Conservation (phyloP, 331 rosid genomes). For the Pyrus hybrid region DNA sequence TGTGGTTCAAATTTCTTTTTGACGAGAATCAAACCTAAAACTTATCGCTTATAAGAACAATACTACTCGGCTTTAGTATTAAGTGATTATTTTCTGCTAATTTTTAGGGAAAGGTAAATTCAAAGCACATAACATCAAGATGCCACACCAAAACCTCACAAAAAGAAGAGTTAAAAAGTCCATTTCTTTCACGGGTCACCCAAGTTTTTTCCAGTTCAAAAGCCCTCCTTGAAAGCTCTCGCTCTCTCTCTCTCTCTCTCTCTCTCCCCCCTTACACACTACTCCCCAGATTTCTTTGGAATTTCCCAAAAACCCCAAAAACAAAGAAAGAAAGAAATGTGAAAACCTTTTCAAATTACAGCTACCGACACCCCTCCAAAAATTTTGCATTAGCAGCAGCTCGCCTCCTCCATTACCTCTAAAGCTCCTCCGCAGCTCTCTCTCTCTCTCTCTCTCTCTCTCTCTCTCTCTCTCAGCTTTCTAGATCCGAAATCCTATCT, state of each 20-base stretch:
- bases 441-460: neutral
- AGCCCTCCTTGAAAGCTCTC: neutral
- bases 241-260: neutral
- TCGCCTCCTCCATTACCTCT: neutral
- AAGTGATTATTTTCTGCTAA: too few relatives aligned
- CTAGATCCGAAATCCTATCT: neutral
- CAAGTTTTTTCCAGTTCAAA: slow-evolving; percentile 16
- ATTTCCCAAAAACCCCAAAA: neutral
- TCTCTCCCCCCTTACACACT: too few relatives aligned
- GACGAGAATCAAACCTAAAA: too few relatives aligned
- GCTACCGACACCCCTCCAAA: slow-evolving; percentile 18
- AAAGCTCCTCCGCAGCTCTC: neutral
- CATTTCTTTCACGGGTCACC: slow-evolving; percentile 30
- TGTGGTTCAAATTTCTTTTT: too few relatives aligned
- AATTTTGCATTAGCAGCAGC: neutral
- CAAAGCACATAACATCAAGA: neutral
- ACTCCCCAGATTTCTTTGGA: neutral
- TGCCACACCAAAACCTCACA: slow-evolving; percentile 19
- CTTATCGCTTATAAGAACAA: rapidly evolving
- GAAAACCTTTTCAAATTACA: neutral
- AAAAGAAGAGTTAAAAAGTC: slow-evolving; percentile 3
- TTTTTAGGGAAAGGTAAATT: too few relatives aligned
- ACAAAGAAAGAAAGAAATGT: neutral
- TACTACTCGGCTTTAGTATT: too few relatives aligned
- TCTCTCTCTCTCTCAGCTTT: neutral